Percentiles rank a stretch among this genome's conserved stretches.
These are phyloP conservation scores for Fusarium anthophilum DNA, from an alignment of 2,329 filamentous ascomycete genomes.

Conservation along the genomic window DNA sequence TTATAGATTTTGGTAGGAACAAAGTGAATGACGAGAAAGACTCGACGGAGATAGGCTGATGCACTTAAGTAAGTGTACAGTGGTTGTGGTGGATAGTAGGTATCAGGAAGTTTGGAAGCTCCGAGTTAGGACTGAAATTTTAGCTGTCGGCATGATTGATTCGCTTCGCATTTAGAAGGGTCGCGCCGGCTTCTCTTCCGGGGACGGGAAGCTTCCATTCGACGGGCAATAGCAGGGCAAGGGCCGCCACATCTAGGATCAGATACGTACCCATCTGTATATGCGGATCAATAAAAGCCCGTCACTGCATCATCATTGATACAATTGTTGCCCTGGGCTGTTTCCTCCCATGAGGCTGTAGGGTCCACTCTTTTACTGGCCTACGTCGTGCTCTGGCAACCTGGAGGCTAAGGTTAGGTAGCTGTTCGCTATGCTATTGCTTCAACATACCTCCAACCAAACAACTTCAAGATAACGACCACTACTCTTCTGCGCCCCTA, in stretches of 20 bases:
- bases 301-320: constrained; percentile 8
- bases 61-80: constrained; percentile 30
- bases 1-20: constrained; percentile 1
- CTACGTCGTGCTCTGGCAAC: constrained; percentile 52
- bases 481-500: constrained; percentile 3
- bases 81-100: constrained; percentile 25
- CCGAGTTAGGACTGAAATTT: constrained; percentile 45
- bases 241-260: constrained; percentile 7
- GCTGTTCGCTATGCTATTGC: constrained; percentile 29
- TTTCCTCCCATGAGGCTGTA: neutral
- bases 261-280: constrained; percentile 1
- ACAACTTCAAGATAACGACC: constrained; percentile 29
- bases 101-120: constrained; percentile 42
- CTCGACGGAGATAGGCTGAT: constrained; percentile 15
- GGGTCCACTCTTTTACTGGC: constrained; percentile 34
- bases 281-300: constrained; percentile 46
- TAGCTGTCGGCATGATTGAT: constrained; percentile 41
- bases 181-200: constrained; percentile 38
- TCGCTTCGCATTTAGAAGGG: constrained; percentile 26
- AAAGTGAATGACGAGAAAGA: constrained; percentile 3
- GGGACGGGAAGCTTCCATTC: constrained; percentile 34
- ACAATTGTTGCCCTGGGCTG: constrained; percentile 23
- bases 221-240: neutral
- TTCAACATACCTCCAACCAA: constrained; percentile 29
- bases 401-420: constrained; percentile 41